These are phyloP conservation scores for Mediolabrus comicus DNA, from an alignment of 108 stramenopile species.

Conservation along the genomic window DNA sequence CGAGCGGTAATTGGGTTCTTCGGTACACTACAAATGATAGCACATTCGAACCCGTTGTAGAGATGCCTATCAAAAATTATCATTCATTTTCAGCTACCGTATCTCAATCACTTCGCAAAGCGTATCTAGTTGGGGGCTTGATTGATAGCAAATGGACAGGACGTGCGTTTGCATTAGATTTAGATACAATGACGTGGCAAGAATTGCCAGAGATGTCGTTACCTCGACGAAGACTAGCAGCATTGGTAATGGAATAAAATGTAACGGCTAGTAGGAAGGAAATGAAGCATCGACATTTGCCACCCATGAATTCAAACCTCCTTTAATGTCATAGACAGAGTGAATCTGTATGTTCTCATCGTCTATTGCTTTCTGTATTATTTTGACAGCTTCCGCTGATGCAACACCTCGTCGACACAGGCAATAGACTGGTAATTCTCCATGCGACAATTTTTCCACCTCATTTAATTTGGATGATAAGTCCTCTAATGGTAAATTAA, in stretches of 20 bases:
- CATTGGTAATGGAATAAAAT: conserved; percentile 23
- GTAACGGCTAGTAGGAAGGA: conserved; percentile 68
- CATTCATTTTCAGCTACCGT: conserved; percentile 28
- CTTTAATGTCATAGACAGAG: conserved; percentile 66
- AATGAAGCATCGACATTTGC: conserved; percentile 66
- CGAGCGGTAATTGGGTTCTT: conserved; percentile 1
- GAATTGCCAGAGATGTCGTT: conserved; percentile 25
- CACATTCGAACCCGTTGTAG: conserved; percentile 11
- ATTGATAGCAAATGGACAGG: conserved; percentile 43
- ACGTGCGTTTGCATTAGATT: conserved; percentile 32
- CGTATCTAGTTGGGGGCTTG: conserved; percentile 24
- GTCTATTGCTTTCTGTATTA: conserved; percentile 45
- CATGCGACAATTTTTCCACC: conserved; percentile 39
- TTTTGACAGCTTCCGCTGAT: conserved; percentile 64
- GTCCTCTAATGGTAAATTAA: conserved; percentile 66
- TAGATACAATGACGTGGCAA: conserved; percentile 26
- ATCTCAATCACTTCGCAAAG: conserved; percentile 1
- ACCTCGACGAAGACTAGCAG: conserved; percentile 27
- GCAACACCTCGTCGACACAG: conserved; percentile 78
- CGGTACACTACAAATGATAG: conserved; percentile 15
- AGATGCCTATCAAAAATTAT: conserved; percentile 22
- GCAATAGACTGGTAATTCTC: conserved; percentile 68
- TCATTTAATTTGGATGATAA: conserved; percentile 47
- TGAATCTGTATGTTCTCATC: conserved; percentile 36
- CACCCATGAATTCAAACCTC: conserved; percentile 76